Evolutionary conservation across 2,329 filamentous ascomycete genomes (phyloP).

Genomic region (Ophiocordyceps camponoti-saundersi): DNA sequence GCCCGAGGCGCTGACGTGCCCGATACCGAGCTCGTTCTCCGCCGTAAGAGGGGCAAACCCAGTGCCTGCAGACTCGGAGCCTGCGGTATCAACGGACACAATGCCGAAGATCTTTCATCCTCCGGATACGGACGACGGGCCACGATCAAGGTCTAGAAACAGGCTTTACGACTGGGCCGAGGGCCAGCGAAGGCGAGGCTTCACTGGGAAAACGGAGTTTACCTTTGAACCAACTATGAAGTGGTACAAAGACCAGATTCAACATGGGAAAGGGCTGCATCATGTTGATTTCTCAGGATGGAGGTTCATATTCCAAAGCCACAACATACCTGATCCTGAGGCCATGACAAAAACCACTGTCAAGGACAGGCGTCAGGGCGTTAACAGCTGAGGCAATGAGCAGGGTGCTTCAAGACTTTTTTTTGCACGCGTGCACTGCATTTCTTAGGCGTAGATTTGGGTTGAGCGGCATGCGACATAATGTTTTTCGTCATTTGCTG

Average conservation of each 20-base stretch:
- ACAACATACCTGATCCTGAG: conserved; percentile 10
- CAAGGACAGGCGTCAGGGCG: background rate
- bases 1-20: background rate
- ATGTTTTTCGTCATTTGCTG: background rate
- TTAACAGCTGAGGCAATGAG: too few species aligned
- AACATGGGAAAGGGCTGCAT: conserved; percentile 29
- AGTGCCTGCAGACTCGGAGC: conserved; percentile 8
- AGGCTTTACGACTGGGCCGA: conserved; percentile 22
- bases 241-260: conserved; percentile 32
- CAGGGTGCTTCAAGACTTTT: too few species aligned
- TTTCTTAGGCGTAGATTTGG: too few species aligned
- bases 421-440: too few species aligned
- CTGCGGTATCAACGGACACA: conserved; percentile 8
- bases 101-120: conserved; percentile 29
- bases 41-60: conserved; percentile 1
- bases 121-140: conserved; percentile 14
- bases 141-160: conserved; percentile 22
- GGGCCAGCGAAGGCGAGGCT: conserved; percentile 1
- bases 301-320: conserved; percentile 19
- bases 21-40: background rate
- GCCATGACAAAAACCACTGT: background rate
- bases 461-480: background rate
- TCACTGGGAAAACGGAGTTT: conserved; percentile 11
- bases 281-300: conserved; percentile 29
- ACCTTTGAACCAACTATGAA: conserved; percentile 27